Percentiles rank a stretch among this genome's conserved stretches.
Evolutionary conservation across 305 asterid species (phyloP).

Genomic region (Stenogyne calaminthoides): DNA sequence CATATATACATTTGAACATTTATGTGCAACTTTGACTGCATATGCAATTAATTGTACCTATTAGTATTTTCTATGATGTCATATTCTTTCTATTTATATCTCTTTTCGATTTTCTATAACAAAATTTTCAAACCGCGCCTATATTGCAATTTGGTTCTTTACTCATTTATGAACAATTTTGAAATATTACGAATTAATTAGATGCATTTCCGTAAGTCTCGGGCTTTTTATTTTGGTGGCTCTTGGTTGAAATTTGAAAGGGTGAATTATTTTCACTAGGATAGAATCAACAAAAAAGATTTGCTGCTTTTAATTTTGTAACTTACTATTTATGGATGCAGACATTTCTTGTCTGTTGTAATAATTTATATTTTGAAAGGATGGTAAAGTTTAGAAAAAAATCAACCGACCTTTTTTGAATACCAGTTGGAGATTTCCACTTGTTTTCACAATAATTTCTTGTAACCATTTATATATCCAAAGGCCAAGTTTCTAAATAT

Average conservation of each 20-base stretch:
- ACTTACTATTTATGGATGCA: conserved; percentile 5
- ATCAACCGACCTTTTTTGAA: background rate
- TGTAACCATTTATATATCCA: background rate
- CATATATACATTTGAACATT: too few species aligned
- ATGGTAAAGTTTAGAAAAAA: background rate
- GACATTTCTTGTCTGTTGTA: conserved; percentile 10
- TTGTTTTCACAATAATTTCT: background rate
- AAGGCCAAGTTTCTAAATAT: background rate
- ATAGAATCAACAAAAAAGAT: conserved; percentile 15
- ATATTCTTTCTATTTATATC: too few species aligned
- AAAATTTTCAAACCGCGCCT: background rate
- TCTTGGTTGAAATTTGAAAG: too few species aligned
- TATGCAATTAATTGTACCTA: too few species aligned
- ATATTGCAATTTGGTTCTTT: too few species aligned
- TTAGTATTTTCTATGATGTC: too few species aligned
- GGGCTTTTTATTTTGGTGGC: too few species aligned
- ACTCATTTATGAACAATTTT: too few species aligned
- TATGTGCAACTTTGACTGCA: too few species aligned
- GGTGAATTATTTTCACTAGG: background rate
- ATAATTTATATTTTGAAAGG: background rate
- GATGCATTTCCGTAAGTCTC: too few species aligned
- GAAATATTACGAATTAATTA: too few species aligned
- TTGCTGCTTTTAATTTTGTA: background rate
- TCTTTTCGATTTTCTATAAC: too few species aligned
- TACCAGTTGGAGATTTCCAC: background rate